Evolutionary conservation across 73 alveolate species (phyloP).

Genomic region (Symbiodinium natans): DNA sequence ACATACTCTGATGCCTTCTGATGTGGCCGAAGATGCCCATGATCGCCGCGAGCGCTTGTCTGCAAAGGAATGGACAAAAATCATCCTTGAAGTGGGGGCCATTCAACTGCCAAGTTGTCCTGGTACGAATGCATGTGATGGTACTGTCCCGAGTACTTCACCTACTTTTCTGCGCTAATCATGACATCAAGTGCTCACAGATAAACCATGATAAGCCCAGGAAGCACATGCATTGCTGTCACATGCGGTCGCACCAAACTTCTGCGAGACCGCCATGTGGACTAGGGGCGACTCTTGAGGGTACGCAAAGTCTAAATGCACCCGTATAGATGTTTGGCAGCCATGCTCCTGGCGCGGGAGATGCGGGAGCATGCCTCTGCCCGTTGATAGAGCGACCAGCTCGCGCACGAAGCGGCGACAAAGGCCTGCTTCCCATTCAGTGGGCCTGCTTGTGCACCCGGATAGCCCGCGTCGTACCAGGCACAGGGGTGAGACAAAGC

Average conservation of each 20-base stretch:
- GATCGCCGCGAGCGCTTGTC: no score
- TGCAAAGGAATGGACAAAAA: no score
- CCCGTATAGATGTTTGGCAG: neutral
- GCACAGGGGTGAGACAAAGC: constrained; percentile 2
- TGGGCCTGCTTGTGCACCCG: neutral
- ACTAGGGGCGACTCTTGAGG: no score
- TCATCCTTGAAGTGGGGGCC: neutral
- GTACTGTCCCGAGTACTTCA: no score
- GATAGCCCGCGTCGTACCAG: no score
- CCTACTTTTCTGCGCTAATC: no score
- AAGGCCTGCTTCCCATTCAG: neutral
- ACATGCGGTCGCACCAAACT: no score
- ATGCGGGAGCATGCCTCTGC: neutral
- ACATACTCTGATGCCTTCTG: neutral
- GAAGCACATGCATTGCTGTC: no score
- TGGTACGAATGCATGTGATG: neutral
- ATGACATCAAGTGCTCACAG: no score
- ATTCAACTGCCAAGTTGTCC: neutral
- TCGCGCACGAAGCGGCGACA: constrained; percentile 10
- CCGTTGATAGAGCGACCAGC: constrained; percentile 9
- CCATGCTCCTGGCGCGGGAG: neutral
- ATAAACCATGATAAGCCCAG: no score
- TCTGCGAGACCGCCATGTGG: no score
- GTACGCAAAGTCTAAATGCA: no score
- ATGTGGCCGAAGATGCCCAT: neutral